Conservation (phyloP, 1,284 basidiomycete species). For the Ceratobasidium sp. region DNA sequence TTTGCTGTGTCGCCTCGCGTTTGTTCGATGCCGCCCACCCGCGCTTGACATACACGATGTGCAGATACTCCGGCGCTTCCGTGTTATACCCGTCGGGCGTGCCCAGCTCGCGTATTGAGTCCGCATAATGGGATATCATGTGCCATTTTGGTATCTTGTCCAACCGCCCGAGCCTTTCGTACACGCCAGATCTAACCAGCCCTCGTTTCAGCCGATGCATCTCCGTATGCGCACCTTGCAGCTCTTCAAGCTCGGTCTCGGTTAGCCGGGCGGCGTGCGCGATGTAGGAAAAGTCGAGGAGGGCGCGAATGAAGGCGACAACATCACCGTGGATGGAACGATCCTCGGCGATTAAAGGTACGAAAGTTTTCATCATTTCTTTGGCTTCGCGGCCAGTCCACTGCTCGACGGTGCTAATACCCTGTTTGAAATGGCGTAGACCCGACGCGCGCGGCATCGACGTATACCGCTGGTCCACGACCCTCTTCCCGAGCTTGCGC, state of each 20-base stretch:
- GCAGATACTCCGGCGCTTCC: slow-evolving; percentile 36
- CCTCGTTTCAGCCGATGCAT: background rate
- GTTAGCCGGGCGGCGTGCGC: background rate
- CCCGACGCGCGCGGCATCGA: slow-evolving; percentile 11
- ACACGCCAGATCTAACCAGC: background rate
- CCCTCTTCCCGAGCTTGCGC: background rate
- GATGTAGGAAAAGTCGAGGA: slow-evolving; percentile 14
- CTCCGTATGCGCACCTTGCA: background rate
- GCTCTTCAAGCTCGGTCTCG: background rate
- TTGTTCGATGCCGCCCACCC: background rate
- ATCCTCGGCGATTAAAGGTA: background rate
- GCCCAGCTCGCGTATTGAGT: slow-evolving; percentile 3
- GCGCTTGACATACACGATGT: slow-evolving; percentile 14
- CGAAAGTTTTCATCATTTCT: slow-evolving; percentile 13
- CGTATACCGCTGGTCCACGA: background rate
- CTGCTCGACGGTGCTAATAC: background rate
- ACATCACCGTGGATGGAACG: background rate
- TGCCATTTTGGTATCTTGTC: slow-evolving; percentile 33
- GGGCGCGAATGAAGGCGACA: background rate
- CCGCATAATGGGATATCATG: slow-evolving; percentile 25
- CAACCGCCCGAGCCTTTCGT: background rate
- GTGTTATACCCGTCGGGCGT: slow-evolving; percentile 32
- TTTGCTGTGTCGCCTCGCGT: background rate
- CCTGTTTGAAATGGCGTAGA: slow-evolving; percentile 2
- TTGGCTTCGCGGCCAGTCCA: slow-evolving; percentile 29